phyloP scores from a whole-genome alignment of 148 eudicot species.

The Linanthus parryae region DNA sequence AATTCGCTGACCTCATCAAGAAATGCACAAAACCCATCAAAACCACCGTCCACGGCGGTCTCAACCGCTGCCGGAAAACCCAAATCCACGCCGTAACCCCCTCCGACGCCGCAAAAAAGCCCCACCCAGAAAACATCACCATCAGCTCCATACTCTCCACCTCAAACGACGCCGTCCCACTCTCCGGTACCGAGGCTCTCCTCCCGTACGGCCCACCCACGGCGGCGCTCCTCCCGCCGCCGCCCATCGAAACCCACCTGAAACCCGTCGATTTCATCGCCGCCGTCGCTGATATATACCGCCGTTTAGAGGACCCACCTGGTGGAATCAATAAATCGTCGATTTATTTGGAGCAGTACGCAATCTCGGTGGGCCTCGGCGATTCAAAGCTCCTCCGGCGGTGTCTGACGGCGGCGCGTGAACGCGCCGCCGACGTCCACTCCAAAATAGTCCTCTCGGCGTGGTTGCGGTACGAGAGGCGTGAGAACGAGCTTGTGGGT shows the following conservation, averaged over 20 bases:
- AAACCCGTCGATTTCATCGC: slow-evolving; percentile 40
- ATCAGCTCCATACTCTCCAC: too few species aligned
- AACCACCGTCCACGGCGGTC: too few species aligned
- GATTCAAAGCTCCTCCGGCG: slow-evolving; percentile 49
- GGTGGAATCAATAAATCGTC: slow-evolving; percentile 28
- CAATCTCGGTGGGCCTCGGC: slow-evolving; percentile 25
- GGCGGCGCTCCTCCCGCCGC: slow-evolving; percentile 42
- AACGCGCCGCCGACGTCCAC: slow-evolving; percentile 55
- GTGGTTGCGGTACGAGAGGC: slow-evolving; percentile 57
- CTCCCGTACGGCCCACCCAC: slow-evolving; percentile 34
- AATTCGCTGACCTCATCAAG: too few species aligned
- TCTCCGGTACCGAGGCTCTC: slow-evolving; percentile 35
- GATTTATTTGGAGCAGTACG: slow-evolving; percentile 42
- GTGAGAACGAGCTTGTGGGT: slow-evolving; percentile 53
- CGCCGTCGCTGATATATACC: slow-evolving; percentile 39
- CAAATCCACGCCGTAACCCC: too few species aligned
- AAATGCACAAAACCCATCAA: too few species aligned
- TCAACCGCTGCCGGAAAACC: too few species aligned
- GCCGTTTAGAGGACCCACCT: slow-evolving; percentile 25
- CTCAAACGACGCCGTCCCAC: too few species aligned
- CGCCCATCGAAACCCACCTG: slow-evolving; percentile 37
- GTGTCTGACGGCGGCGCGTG: slow-evolving; percentile 42
- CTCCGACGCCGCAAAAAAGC: too few species aligned
- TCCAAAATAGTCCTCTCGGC: slow-evolving; percentile 54
- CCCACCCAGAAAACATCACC: too few species aligned